Percentiles rank a stretch among this genome's conserved stretches.
These are phyloP conservation scores for Fragaria nilgerrensis DNA, from an alignment of 306 rosid species.

Conservation along the genomic window DNA sequence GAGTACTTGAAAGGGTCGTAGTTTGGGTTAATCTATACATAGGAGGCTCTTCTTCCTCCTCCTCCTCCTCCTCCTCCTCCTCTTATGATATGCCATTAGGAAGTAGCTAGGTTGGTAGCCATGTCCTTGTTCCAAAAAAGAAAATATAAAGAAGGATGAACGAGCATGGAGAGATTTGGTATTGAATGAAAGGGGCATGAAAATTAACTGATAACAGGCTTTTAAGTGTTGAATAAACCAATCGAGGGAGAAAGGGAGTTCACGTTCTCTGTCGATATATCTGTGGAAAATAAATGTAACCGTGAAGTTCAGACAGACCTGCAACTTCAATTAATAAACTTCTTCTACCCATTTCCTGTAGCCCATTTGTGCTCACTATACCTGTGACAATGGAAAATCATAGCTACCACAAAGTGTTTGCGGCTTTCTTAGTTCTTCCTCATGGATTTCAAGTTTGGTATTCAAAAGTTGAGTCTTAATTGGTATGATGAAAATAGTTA, in stretches of 20 bases:
- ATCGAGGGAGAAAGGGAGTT: too few species aligned
- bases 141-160: neutral
- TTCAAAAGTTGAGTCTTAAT: neutral
- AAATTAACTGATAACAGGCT: neutral
- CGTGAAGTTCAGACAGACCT: constrained; percentile 36
- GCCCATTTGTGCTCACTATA: neutral
- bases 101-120: too few species aligned
- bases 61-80: too few species aligned
- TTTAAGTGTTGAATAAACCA: neutral
- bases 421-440: neutral
- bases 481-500: neutral
- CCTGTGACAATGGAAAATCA: neutral
- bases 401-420: neutral
- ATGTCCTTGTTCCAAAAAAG: too few species aligned
- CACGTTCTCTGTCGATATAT: too few species aligned
- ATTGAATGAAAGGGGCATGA: neutral
- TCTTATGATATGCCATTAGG: too few species aligned
- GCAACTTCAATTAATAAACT: constrained; percentile 24
- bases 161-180: neutral
- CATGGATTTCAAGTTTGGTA: neutral
- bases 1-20: too few species aligned
- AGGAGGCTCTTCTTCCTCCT: neutral
- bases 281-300: constrained; percentile 21
- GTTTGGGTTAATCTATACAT: too few species aligned
- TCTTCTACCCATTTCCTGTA: neutral